A percentile compares a stretch with the other conserved stretches of the same genome.
phyloP scores from a whole-genome alignment of 176 grass and related monocot species.

The Phragmites australis region DNA sequence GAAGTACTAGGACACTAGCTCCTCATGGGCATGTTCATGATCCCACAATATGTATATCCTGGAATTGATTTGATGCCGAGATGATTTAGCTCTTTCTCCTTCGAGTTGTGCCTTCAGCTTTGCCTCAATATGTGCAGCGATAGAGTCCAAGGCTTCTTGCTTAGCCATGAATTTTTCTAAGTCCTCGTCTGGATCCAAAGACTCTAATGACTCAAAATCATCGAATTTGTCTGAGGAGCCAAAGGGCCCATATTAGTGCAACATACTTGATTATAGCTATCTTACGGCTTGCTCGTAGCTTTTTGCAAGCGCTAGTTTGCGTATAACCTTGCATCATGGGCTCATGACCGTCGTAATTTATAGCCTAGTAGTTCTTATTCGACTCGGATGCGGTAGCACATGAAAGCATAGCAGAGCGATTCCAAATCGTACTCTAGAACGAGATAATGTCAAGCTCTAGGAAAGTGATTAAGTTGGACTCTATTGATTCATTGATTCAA shows the following conservation, averaged over 20 bases:
- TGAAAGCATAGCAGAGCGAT: no score
- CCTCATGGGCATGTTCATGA: background rate
- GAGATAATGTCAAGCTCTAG: no score
- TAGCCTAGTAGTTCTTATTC: no score
- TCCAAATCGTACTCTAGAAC: no score
- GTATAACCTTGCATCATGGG: no score
- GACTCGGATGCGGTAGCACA: no score
- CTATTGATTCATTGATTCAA: no score
- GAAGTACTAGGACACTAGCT: background rate
- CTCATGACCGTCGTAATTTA: no score
- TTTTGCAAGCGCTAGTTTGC: no score
- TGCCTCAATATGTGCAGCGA: background rate
- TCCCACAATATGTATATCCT: background rate
- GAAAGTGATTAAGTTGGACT: no score
- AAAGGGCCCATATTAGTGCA: background rate
- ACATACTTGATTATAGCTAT: background rate
- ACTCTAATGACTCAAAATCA: background rate
- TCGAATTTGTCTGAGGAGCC: background rate
- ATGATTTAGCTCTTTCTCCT: background rate
- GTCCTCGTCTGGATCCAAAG: background rate
- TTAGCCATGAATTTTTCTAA: background rate
- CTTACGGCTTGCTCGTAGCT: no score
- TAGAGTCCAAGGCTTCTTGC: background rate
- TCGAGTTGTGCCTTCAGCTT: background rate
- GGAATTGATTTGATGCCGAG: background rate